Evolutionary conservation across 1,284 basidiomycete genomes (phyloP), one percentile per base, ranked within the genome.

Genomic region (Trichosporon sp.): DNA sequence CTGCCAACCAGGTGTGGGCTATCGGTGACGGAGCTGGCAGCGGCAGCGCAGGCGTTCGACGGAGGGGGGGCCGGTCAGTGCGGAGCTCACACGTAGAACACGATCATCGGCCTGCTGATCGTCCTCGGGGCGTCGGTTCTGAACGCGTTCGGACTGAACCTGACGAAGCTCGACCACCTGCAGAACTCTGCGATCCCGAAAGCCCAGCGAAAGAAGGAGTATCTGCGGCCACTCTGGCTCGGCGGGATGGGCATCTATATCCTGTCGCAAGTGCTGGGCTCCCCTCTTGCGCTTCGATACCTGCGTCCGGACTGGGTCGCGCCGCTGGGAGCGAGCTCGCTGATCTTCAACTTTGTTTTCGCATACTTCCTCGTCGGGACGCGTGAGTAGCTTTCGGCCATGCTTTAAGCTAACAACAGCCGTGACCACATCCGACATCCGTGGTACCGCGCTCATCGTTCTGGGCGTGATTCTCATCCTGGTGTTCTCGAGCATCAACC

Each of bases 321-420:
- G 11, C 83, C 83, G 1, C 75, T 84, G 0, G 81, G 82, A 2
- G 79, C 79, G 1, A 78, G 77, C 15, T 75, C 78, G 1, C 75
- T 84, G 27, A 77, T 84, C 23, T 83, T 84, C 80, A 84, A 84
- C 73, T 83, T 84, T 62, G 62, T 83, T 13, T 83, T 84, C 65
- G 83, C 83, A n/a, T 73, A 75, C 58, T 81, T 78, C 78, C 77
- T 84, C 12, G 80, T 84, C 25, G 83, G 83, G 5, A 83, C 82
- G 25, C 82, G 81, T 82, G 63, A 73, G 81, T 77, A 8, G 4
- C 23, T 34, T 12, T 12, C 12, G 18, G 7, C 18, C 25, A n/a
- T 8, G 4, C 3, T 18, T 15, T 12, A 5, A 38, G 65, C 68
- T 76, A 35, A 74, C 58, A 47, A 0, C 69, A 82, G 81, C 82